Evolutionary conservation across 768 basidiomycete species (phyloP).

Genomic region (Suillus paluster): DNA sequence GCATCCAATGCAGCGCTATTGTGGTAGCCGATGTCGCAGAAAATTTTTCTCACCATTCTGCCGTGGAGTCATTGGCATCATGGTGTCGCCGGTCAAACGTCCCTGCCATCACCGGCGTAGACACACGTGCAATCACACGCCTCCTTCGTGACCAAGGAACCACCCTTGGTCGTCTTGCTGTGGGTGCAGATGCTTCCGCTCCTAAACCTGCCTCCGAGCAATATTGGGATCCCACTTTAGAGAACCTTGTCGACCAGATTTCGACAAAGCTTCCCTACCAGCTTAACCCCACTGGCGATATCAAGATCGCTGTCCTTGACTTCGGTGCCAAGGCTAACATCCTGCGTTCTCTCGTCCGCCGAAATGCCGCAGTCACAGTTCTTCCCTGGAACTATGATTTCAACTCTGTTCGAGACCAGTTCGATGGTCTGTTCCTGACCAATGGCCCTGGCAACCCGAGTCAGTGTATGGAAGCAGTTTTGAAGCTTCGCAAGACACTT

Average conservation of each 20-base stretch:
- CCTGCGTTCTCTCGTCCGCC: conserved; percentile 86
- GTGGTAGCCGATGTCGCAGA: conserved; percentile 95
- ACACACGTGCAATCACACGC: conserved; percentile 94
- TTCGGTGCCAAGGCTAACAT: conserved; percentile 99
- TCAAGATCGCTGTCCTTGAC: conserved; percentile 94
- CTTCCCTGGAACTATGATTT: conserved; percentile 99
- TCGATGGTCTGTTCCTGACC: conserved; percentile 92
- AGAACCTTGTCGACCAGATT: conserved; percentile 93
- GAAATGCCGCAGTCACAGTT: conserved; percentile 92
- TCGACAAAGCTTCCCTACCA: conserved; percentile 86
- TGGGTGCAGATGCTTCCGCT: conserved; percentile 71
- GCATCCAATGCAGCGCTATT: conserved; percentile 90
- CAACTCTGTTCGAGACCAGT: conserved; percentile 87
- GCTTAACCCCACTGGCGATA: conserved; percentile 84
- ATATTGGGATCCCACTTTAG: conserved; percentile 91
- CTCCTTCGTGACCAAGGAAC: conserved; percentile 96
- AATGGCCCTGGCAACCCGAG: conserved; percentile 97
- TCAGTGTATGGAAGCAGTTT: conserved; percentile 84
- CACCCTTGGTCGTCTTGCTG: conserved; percentile 87
- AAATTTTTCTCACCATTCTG: conserved; percentile 92
- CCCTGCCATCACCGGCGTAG: conserved; percentile 95
- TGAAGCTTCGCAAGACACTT: conserved; percentile 80
- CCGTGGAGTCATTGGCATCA: conserved; percentile 88
- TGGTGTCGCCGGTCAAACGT: conserved; percentile 93
- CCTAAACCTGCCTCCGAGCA: conserved; percentile 66